Percentiles rank a stretch among this genome's conserved stretches.
Evolutionary conservation across 495 filamentous ascomycete species (phyloP).

Genomic region (Sphaerosporella brunnea): DNA sequence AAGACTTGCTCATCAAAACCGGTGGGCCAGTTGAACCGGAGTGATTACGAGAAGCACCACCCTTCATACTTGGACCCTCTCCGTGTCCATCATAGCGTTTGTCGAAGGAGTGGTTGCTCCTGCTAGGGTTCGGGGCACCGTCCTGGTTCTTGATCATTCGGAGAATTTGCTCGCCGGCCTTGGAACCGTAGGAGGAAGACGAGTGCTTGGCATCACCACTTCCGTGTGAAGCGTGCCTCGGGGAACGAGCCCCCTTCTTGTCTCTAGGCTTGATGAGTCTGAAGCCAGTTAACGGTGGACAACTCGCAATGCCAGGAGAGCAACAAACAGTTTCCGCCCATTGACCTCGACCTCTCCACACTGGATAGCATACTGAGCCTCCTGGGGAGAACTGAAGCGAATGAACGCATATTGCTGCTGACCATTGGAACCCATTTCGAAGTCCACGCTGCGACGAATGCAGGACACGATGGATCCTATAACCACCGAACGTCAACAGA

Average conservation of each 20-base stretch:
- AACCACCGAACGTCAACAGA: no score
- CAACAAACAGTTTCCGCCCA: slow-evolving; percentile 20
- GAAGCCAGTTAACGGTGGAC: neutral
- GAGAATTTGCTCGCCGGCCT: neutral
- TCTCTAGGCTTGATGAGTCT: slow-evolving; percentile 24
- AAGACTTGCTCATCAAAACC: slow-evolving; percentile 21
- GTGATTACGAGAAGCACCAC: neutral
- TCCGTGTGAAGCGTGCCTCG: slow-evolving; percentile 12
- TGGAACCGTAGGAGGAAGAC: slow-evolving; percentile 7
- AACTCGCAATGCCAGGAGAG: neutral
- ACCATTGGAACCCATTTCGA: neutral
- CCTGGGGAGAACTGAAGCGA: slow-evolving; percentile 18
- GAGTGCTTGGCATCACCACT: slow-evolving; percentile 1
- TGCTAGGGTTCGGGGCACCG: no score
- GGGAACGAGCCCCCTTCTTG: slow-evolving; percentile 14
- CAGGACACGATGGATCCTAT: neutral
- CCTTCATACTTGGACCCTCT: no score
- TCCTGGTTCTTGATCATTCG: neutral
- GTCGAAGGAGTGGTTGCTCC: no score
- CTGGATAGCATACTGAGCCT: slow-evolving; percentile 20
- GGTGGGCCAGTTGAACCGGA: slow-evolving; percentile 8
- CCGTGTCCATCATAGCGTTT: no score
- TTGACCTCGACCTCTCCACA: slow-evolving; percentile 18
- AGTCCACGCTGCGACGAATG: neutral
- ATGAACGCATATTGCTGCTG: slow-evolving; percentile 21